These are phyloP conservation scores for Fraxinus floribunda DNA, from an alignment of 305 asterid genomes.

Conservation along the genomic window DNA sequence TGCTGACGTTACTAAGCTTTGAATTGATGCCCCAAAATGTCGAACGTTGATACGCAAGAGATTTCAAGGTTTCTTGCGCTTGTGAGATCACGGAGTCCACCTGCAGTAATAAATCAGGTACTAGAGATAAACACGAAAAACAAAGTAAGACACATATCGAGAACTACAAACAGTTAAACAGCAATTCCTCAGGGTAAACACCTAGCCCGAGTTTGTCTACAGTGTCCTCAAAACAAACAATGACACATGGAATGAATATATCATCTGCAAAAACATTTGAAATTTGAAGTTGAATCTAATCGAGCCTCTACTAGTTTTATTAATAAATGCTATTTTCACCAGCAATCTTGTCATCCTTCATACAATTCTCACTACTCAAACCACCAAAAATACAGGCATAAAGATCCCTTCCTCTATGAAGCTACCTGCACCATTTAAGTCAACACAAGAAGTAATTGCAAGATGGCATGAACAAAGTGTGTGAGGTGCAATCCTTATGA, in stretches of 20 bases:
- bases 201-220: conserved; percentile 6
- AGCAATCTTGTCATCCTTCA: background rate
- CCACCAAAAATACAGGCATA: background rate
- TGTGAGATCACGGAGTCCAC: conserved; percentile 90
- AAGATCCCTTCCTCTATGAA: background rate
- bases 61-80: conserved; percentile 87
- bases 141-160: background rate
- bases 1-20: conserved; percentile 89
- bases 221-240: conserved; percentile 4
- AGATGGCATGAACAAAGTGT: background rate
- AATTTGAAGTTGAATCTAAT: background rate
- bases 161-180: conserved; percentile 11
- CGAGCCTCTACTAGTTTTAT: background rate
- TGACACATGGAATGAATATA: background rate
- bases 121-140: background rate
- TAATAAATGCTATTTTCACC: background rate
- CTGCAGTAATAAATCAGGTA: conserved; percentile 43
- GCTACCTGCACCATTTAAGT: background rate
- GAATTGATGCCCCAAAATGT: conserved; percentile 87
- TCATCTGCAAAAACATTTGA: conserved; percentile 11
- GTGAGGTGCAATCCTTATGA: background rate
- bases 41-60: conserved; percentile 85
- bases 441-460: background rate
- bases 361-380: background rate
- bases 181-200: conserved; percentile 1